Percentiles rank a stretch among this genome's conserved stretches.
Evolutionary conservation across 176 grass and related monocot species (phyloP).

Genomic region (Canna indica): DNA sequence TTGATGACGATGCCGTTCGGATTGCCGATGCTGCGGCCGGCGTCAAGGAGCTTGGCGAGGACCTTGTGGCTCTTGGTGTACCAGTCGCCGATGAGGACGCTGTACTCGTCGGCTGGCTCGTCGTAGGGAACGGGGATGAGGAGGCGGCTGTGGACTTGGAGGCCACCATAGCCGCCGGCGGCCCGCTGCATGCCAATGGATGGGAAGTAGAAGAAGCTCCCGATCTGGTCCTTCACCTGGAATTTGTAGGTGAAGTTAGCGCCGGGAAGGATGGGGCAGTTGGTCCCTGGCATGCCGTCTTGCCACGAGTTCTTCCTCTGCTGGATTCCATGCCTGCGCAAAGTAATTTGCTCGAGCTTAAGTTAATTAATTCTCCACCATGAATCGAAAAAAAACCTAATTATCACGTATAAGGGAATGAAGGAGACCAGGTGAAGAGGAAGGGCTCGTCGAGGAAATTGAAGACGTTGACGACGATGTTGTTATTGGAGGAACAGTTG

Average conservation of each 20-base stretch:
- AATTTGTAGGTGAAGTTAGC: neutral
- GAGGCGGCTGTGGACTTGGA: neutral
- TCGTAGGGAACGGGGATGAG: slow-evolving; percentile 5
- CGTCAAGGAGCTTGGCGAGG: neutral
- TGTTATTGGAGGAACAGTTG: slow-evolving; percentile 1
- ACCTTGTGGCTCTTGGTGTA: neutral
- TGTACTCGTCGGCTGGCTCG: neutral
- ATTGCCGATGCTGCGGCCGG: neutral
- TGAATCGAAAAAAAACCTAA: neutral
- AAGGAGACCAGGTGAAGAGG: neutral
- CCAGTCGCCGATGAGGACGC: slow-evolving; percentile 6
- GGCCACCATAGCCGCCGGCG: neutral
- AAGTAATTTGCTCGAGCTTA: neutral
- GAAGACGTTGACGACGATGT: slow-evolving; percentile 10
- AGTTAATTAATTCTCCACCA: neutral
- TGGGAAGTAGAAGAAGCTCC: slow-evolving; percentile 3
- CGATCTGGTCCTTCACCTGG: slow-evolving; percentile 9
- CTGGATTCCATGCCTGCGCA: neutral
- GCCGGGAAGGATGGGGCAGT: slow-evolving; percentile 1
- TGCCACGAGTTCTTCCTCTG: slow-evolving; percentile 7
- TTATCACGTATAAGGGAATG: neutral
- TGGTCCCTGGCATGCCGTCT: slow-evolving; percentile 1
- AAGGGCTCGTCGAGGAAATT: neutral
- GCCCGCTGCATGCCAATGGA: neutral
- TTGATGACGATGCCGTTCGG: neutral